Evolutionary conservation across 345 rosid species (phyloP).

Genomic region (Pugionium cornutum): DNA sequence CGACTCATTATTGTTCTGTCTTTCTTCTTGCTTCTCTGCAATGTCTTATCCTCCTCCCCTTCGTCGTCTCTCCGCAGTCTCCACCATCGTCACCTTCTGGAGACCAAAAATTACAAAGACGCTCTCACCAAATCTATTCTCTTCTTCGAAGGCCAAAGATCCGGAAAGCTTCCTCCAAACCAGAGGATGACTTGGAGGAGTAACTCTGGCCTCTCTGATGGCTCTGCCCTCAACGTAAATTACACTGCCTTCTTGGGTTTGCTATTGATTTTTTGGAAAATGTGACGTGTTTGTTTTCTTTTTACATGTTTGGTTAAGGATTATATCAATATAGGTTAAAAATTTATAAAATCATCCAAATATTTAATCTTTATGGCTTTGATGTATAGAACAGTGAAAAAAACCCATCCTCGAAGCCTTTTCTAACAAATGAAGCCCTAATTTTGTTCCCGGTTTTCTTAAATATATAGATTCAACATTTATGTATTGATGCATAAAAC

Average conservation of each 20-base stretch:
- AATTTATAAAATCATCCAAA: slow-evolving; percentile 1
- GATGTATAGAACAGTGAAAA: slow-evolving; percentile 2
- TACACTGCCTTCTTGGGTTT: not conserved
- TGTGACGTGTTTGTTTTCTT: not conserved
- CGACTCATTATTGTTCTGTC: slow-evolving; percentile 35
- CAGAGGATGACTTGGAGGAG: slow-evolving; percentile 85
- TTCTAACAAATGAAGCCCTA: too few relatives aligned
- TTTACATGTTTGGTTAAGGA: not conserved
- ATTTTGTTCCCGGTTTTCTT: too few relatives aligned
- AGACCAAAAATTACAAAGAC: slow-evolving; percentile 70
- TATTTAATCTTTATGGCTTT: slow-evolving; percentile 11
- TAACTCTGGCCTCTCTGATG: slow-evolving; percentile 87
- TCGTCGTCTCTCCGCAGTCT: slow-evolving; percentile 24
- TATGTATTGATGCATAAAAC: not conserved
- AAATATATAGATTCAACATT: not conserved
- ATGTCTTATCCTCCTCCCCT: slow-evolving; percentile 47
- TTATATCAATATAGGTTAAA: not conserved
- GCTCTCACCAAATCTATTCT: slow-evolving; percentile 87
- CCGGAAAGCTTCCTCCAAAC: slow-evolving; percentile 76
- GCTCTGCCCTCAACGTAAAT: slow-evolving; percentile 69
- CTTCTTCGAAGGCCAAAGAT: slow-evolving; percentile 87
- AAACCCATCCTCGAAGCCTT: not conserved
- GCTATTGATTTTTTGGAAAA: slow-evolving; percentile 1
- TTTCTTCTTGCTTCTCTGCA: slow-evolving; percentile 46
- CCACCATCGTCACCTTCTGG: slow-evolving; percentile 48